Base-by-base conservation (phyloP, 371 early-diverging fungal species). In the Mucor plumbeus region DNA sequence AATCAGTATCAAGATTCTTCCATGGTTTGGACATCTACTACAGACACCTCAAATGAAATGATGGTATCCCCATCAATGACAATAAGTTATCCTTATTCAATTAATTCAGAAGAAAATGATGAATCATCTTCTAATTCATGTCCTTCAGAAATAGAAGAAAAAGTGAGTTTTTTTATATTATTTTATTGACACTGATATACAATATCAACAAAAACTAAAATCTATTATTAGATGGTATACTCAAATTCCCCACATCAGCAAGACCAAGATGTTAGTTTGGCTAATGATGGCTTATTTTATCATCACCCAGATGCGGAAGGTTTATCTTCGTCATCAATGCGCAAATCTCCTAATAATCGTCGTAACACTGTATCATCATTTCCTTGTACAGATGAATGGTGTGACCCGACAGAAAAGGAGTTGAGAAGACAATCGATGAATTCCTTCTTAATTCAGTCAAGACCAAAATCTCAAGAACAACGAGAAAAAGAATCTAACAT, bases 241-340 rank as follows among this genome's bases (percentile, higher is more conserved):
- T 35, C 36, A n/a, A 36, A 36, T 36, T 58, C 36, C 26, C 38
- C 59, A 58, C 26, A 36, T 10, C 17, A 40, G 7, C 9, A 38
- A 38, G 38, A 11, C 4, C n/a, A 50, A 15, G 96, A 95, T 73
- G 98, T 97, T 70, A 96, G 97, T 71, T 91, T 95, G 0, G 94
- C 95, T 1, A 71, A 26, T 26, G 26, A 26, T 26, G 26, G 26
- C 26, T 26, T 26, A 26, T 26, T 38, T 38, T 7, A 95, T 11
- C 97, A 97, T 71, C 89, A 96, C 19, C 26, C 9, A 38, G 4
- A 38, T 3, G 38, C 1, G 11, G 0, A 26, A 13, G 53, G 31
- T 26, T 53, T 53, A 53, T 53, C 26, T 31, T 53, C 26, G 53
- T 31, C 62, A 63, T 63, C 63, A 43, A 56, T 56, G 55, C 64